These are phyloP conservation scores for Tagetes patula DNA, from an alignment of 129 eudicot species.

Conservation along the genomic window DNA sequence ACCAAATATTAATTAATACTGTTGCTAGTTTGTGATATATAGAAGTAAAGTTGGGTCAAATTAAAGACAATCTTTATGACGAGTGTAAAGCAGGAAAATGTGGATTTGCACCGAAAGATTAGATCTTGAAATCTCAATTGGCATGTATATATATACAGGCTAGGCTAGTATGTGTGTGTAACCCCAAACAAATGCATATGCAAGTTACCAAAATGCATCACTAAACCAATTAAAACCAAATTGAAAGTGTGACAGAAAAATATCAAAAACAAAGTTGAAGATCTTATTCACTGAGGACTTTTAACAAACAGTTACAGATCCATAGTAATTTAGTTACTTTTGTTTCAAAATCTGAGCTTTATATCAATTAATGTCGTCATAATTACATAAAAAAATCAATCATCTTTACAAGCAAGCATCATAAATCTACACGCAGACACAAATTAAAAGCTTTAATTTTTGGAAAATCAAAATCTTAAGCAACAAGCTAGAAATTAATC, in stretches of 20 bases:
- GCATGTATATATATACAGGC: background rate
- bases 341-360: background rate
- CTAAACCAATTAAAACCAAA: background rate
- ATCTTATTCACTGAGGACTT: slow-evolving; percentile 6
- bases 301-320: slow-evolving; percentile 28
- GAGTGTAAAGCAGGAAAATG: background rate
- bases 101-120: background rate
- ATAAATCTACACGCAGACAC: background rate
- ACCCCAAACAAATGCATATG: background rate
- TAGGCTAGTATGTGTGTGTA: background rate
- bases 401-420: background rate
- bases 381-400: background rate
- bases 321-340: background rate
- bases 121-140: background rate
- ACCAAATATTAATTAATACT: background rate
- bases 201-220: background rate
- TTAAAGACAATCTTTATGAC: background rate
- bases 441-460: no score
- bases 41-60: no score
- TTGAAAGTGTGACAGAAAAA: background rate
- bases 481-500: background rate
- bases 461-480: background rate
- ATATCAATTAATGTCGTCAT: background rate
- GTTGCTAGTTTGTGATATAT: no score
- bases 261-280: background rate